Evolutionary conservation across 1,284 basidiomycete species (phyloP), one percentile per base, ranked within the genome.

Genomic region (Mycena citricolor): DNA sequence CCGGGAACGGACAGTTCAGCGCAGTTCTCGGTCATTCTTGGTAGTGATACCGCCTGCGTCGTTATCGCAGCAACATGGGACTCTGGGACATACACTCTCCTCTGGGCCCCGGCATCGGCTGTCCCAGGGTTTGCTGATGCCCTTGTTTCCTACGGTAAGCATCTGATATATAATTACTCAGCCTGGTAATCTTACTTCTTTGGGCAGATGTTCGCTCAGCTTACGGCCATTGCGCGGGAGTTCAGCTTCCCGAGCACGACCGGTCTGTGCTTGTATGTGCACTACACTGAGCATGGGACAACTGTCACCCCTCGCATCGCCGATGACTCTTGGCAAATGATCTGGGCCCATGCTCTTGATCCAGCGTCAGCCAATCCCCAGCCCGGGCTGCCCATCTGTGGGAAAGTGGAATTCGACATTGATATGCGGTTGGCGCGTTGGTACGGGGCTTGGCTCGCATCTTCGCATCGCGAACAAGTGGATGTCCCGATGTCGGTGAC

Each of bases 351-450:
- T 60, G 64, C 81, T 22, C 74, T 83, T 31, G 82, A 85, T 16
- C 61, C 72, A 10, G 63, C 70, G 8, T 56, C 65, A 17, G 58
- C 69, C 29, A 49, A 61, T 19, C 37, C 65, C 39, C 51, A 63
- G 26, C 62, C 21, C 7, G 21, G 68, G 38, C 70, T 77, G 8
- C 80, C 84, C 2, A 79, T 90, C 51, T 69, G 73, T 43, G 87
- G 85, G 12, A 78, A 75, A 37, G 71, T 90, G 21, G 86, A 90
- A 61, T 88, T 90, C 58, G 87, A 90, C 63, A 77, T 90, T 40
- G 87, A 90, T 63, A 45, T 78, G 45, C 66, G 67, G 25, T 78
- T 78, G 53, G 87, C 86, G 19, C 72, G 79, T 22, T 90, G 87
- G 87, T 86, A 81, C 57, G 67, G 79, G 25, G 62, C 78, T 4